A percentile compares a stretch with the other conserved stretches of the same genome.
These are phyloP conservation scores for Pseudonitzschia pungens DNA, from an alignment of 108 stramenopile genomes.

Conservation along the genomic window DNA sequence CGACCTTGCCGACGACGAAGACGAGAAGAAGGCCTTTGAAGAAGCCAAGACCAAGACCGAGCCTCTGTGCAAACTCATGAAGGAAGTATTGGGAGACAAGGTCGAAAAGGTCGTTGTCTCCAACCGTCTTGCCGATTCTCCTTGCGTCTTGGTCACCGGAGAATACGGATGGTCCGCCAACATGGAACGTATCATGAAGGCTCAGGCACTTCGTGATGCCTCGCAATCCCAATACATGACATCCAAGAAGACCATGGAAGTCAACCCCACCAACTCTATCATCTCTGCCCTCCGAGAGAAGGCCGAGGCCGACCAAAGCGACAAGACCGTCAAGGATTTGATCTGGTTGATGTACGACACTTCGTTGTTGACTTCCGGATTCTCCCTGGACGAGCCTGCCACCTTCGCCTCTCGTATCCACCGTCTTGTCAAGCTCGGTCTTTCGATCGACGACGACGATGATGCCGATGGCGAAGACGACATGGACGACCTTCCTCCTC, in stretches of 20 bases:
- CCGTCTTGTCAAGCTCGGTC: constrained; percentile 98
- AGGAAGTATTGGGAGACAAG: constrained; percentile 99
- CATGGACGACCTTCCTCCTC: constrained; percentile 93
- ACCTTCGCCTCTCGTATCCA: constrained; percentile 99
- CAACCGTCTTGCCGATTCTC: constrained; percentile 97
- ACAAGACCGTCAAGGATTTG: constrained; percentile 99
- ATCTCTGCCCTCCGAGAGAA: constrained; percentile 97
- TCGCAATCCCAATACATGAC: constrained; percentile 98
- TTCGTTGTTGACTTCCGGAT: constrained; percentile 97
- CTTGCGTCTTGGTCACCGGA: constrained; percentile 98
- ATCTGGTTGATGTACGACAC: constrained; percentile 99
- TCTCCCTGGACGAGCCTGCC: constrained; percentile 98
- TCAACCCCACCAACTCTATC: constrained; percentile 99
- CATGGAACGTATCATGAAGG: constrained; percentile 99
- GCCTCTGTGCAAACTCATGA: constrained; percentile 99
- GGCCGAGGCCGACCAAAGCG: constrained; percentile 97
- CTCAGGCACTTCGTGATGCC: constrained; percentile 99
- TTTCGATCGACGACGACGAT: constrained; percentile 98
- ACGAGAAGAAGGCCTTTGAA: constrained; percentile 98
- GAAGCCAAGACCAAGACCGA: constrained; percentile 98
- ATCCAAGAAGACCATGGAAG: constrained; percentile 99
- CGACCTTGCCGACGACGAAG: constrained; percentile 91
- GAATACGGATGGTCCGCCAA: constrained; percentile 99
- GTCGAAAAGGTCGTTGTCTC: constrained; percentile 99
- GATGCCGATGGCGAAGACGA: constrained; percentile 89